A percentile compares a stretch with the other conserved stretches of the same genome.
phyloP scores from a whole-genome alignment of 2,329 filamentous ascomycete species.

The Elsinoe arachidis region DNA sequence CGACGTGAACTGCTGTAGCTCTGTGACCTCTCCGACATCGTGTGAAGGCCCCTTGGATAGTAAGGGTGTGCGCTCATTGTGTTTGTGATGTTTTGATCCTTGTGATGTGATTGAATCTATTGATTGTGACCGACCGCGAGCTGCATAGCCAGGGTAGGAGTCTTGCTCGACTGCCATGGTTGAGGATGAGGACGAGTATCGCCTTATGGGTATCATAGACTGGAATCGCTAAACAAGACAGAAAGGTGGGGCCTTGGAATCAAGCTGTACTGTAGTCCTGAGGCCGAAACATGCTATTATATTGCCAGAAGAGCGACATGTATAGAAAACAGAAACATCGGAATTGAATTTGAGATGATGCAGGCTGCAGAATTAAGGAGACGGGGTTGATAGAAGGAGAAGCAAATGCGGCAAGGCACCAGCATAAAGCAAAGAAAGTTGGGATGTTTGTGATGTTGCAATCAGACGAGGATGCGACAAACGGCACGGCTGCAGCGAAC shows the following conservation, averaged over 20 bases:
- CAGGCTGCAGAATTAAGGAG: not conserved
- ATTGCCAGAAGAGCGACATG: not conserved
- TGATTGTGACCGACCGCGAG: not conserved
- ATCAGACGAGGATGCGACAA: conserved; percentile 4
- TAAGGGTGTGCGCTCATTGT: conserved; percentile 8
- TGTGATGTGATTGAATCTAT: not conserved
- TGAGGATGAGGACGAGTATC: conserved; percentile 1
- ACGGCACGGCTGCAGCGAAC: not conserved
- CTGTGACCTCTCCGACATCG: not conserved
- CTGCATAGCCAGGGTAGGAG: not conserved
- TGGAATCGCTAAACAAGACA: too few species aligned
- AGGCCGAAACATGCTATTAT: not conserved
- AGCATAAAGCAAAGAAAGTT: not conserved
- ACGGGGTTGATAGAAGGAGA: not conserved
- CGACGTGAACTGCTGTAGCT: not conserved
- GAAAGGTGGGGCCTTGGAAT: too few species aligned
- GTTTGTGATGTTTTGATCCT: not conserved
- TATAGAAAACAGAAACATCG: not conserved
- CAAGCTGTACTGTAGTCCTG: not conserved
- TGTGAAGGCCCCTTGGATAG: not conserved
- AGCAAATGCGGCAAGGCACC: conserved; percentile 6
- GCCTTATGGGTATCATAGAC: not conserved
- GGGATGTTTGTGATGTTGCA: not conserved
- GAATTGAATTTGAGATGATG: not conserved
- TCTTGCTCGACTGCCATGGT: conserved; percentile 7